Percentiles rank a stretch among this genome's conserved stretches.
phyloP scores from a whole-genome alignment of 2,329 filamentous ascomycete species.

The Dryadomyces quercivorus region DNA sequence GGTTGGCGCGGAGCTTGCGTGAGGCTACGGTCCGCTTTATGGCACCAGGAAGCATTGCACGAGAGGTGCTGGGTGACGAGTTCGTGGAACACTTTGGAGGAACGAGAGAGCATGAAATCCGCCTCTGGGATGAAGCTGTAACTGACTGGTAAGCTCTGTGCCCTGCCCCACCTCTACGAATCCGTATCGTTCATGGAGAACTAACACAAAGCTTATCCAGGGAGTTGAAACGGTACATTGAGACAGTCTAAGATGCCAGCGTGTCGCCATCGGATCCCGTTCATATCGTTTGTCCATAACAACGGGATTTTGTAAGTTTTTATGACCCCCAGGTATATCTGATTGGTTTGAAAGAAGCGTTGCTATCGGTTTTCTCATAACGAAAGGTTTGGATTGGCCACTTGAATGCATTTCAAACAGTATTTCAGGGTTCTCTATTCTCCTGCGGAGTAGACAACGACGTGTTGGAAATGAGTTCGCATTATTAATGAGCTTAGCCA shows the following conservation, averaged over 20 bases:
- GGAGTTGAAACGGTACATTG: constrained; percentile 69
- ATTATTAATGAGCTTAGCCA: background rate
- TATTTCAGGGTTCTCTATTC: too few species aligned
- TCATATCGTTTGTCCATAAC: background rate
- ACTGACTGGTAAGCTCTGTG: constrained; percentile 72
- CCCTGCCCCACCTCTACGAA: too few species aligned
- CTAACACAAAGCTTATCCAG: constrained; percentile 24
- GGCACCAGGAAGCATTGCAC: constrained; percentile 69
- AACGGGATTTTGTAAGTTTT: background rate
- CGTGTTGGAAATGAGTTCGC: too few species aligned
- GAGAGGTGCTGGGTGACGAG: constrained; percentile 84
- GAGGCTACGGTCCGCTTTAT: constrained; percentile 75
- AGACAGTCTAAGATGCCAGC: constrained; percentile 39
- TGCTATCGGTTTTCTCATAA: too few species aligned
- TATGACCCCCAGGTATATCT: background rate
- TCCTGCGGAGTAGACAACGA: too few species aligned
- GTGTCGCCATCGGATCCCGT: too few species aligned
- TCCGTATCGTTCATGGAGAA: too few species aligned
- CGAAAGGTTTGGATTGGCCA: too few species aligned
- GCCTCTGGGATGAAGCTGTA: constrained; percentile 88
- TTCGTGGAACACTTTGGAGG: constrained; percentile 96
- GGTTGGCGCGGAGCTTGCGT: constrained; percentile 72
- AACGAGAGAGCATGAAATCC: constrained; percentile 80
- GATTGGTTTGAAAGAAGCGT: too few species aligned
- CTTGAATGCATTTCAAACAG: too few species aligned